Conservation (phyloP, 306 rosid species). For the Calophaca sinica region DNA sequence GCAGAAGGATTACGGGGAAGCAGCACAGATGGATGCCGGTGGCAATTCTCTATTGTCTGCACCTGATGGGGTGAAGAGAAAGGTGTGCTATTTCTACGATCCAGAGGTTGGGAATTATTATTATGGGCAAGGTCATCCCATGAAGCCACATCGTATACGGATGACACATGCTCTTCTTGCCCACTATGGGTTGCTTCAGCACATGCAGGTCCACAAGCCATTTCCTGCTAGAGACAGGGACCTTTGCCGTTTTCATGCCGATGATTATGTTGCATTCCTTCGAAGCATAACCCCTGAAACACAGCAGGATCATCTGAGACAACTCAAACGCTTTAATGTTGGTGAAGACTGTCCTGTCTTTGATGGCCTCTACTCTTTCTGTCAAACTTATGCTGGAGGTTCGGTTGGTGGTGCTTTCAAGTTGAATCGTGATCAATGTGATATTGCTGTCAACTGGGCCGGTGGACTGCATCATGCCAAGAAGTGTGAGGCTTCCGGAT, state of each 20-base stretch:
- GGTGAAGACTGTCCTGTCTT: conserved; percentile 93
- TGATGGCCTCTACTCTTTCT: conserved; percentile 83
- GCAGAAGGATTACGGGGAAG: not conserved
- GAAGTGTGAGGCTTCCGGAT: conserved; percentile 92
- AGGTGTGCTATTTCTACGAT: conserved; percentile 82
- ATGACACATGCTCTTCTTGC: conserved; percentile 94
- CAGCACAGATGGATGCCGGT: conserved; percentile 62
- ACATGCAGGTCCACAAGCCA: conserved; percentile 90
- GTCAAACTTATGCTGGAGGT: conserved; percentile 92
- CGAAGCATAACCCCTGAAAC: conserved; percentile 82
- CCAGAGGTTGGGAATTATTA: conserved; percentile 90
- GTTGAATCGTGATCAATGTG: conserved; percentile 79
- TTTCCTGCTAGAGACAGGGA: conserved; percentile 88
- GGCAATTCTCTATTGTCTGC: conserved; percentile 82
- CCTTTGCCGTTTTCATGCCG: conserved; percentile 88
- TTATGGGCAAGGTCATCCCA: conserved; percentile 95
- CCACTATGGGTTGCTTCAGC: conserved; percentile 85
- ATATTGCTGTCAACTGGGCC: conserved; percentile 90
- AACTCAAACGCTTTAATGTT: conserved; percentile 88
- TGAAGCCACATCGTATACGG: conserved; percentile 91
- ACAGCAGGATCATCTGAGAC: conserved; percentile 89
- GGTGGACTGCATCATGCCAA: conserved; percentile 92
- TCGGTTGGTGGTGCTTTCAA: conserved; percentile 95
- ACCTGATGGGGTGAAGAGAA: conserved; percentile 83
- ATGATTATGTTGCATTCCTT: conserved; percentile 84